Conservation (phyloP, 1,284 basidiomycete species). For the Sanghuangporus weigelae region DNA sequence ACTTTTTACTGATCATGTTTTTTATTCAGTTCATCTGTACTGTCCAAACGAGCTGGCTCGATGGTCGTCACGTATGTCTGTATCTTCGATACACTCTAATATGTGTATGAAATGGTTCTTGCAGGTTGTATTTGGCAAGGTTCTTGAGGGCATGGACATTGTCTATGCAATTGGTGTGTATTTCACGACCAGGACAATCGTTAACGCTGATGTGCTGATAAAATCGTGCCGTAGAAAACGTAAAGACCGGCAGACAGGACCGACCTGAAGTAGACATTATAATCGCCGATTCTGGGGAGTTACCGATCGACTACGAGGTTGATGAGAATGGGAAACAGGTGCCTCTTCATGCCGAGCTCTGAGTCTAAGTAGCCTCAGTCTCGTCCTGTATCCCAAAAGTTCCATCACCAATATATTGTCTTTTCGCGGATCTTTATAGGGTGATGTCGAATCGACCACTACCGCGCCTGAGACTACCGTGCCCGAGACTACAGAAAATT, state of each 20-base stretch:
- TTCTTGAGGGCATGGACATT: slow-evolving; percentile 87
- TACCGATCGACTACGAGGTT: slow-evolving; percentile 52
- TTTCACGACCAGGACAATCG: background rate
- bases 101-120: slow-evolving; percentile 12
- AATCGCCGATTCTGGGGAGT: slow-evolving; percentile 80
- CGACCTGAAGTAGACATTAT: slow-evolving; percentile 68
- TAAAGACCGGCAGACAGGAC: slow-evolving; percentile 63
- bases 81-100: slow-evolving; percentile 2
- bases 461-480: background rate
- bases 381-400: slow-evolving; percentile 29
- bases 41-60: slow-evolving; percentile 71
- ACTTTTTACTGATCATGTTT: slow-evolving; percentile 11
- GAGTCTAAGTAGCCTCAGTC: slow-evolving; percentile 35
- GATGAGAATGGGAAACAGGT: slow-evolving; percentile 80
- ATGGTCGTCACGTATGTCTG: slow-evolving; percentile 61
- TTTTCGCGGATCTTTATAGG: slow-evolving; percentile 25
- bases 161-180: slow-evolving; percentile 63
- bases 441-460: background rate
- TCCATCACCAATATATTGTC: slow-evolving; percentile 45
- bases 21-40: slow-evolving; percentile 76
- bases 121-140: slow-evolving; percentile 87
- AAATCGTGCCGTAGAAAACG: slow-evolving; percentile 51
- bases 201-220: background rate
- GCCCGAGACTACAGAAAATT: background rate
- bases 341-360: slow-evolving; percentile 90